Base-by-base conservation (phyloP, 83 land plant genomes). In the Thuja plicata region DNA sequence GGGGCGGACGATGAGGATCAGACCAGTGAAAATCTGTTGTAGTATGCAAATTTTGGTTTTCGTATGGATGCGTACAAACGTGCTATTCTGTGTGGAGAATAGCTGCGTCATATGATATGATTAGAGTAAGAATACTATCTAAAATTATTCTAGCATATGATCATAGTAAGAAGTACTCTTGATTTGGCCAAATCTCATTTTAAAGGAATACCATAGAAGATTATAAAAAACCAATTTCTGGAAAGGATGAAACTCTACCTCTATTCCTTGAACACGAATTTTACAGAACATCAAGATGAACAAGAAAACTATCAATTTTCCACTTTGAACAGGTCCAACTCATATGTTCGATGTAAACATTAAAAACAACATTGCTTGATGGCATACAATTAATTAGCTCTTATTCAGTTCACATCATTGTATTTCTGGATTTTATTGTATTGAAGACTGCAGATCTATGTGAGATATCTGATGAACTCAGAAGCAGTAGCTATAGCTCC, bases 401-500 rank as follows among this genome's bases (percentile, higher is more conserved):
- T 34, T 74, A 12, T 32, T 12, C 11, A 32, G 38, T 73, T 73
- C 38, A 4, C 17, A 3, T 74, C 35, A 32, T 74, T 34, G 17
- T 34, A 32, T 74, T 74, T 32, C 12, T 13, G 38, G 35, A 74
- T 27, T 10, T 74, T 34, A 74, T 12, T 12, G 2, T 34, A 32
- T 32, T 13, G 3, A 11, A 2, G 78, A 74, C 38, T 34, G 13
- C 38, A 34, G 34, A 48, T 40, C 95, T 90, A 96, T 17, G 90
- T 94, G 21, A 94, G 94, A 70, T 93, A 88, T 88, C 91, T 92
- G 80, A 96, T 45, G 87, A 97, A 94, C 88, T 93, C 96, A 40
- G 96, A 90, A 48, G 97, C 99, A 84, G 96, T 95, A 27, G 99
- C 99, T 41, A 97, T 78, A 34, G 99, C 99, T 66, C 95, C 99